Evolutionary conservation across 352 stramenopile genomes (phyloP).

Genomic region (Pythium sp.): DNA sequence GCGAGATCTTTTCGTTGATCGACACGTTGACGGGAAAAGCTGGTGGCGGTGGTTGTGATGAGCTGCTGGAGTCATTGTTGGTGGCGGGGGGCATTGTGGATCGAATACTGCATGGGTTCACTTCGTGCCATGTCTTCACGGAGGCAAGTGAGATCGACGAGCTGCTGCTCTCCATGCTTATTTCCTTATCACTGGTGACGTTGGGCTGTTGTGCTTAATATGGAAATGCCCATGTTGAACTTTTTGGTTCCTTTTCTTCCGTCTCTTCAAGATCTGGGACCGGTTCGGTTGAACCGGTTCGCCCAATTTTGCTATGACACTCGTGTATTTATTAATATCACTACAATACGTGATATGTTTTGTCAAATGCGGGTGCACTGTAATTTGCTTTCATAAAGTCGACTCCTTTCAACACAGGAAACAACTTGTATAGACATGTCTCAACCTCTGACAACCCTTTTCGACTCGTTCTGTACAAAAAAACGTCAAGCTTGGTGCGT

Average conservation of each 20-base stretch:
- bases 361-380: too few relatives aligned
- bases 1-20: constrained; percentile 51
- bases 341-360: too few relatives aligned
- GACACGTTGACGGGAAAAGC: constrained; percentile 22
- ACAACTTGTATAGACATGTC: too few relatives aligned
- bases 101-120: not conserved
- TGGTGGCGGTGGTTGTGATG: not conserved
- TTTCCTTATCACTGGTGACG: not conserved
- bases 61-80: constrained; percentile 11
- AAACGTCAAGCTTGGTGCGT: not conserved
- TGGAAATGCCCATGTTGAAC: not conserved
- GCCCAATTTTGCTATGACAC: not conserved
- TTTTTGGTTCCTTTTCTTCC: not conserved
- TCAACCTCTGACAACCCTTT: too few relatives aligned
- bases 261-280: not conserved
- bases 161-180: constrained; percentile 4
- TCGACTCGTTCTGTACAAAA: not conserved
- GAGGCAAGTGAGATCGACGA: constrained; percentile 2
- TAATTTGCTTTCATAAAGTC: too few relatives aligned
- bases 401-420: too few relatives aligned
- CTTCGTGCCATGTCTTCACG: constrained; percentile 13
- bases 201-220: not conserved
- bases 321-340: too few relatives aligned
- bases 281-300: not conserved
- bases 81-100: constrained; percentile 17